Conservation (phyloP, 129 eudicot genomes). For the Helichrysum umbraculigerum region DNA sequence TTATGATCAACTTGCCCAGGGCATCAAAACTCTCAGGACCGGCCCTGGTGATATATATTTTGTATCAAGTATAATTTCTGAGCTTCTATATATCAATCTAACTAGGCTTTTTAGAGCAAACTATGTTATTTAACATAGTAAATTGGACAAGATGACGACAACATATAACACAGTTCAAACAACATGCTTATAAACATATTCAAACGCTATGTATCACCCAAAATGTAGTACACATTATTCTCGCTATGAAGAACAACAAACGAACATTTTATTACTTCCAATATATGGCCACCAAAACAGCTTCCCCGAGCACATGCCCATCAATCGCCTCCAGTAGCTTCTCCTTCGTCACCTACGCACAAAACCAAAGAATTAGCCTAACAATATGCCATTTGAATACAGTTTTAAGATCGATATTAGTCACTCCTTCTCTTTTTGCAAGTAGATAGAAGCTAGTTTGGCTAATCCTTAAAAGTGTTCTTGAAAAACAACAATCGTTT, state of each 20-base stretch:
- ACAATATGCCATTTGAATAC: too few relatives aligned
- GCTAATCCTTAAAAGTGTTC: too few relatives aligned
- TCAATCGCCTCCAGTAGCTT: conserved; percentile 66
- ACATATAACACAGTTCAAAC: not conserved
- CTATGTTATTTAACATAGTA: not conserved
- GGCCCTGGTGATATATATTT: too few relatives aligned
- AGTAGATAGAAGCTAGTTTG: too few relatives aligned
- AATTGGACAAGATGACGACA: not conserved
- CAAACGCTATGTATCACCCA: not conserved
- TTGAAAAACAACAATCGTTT: too few relatives aligned
- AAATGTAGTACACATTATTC: conserved; percentile 7
- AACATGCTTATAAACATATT: not conserved
- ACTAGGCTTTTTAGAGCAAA: too few relatives aligned
- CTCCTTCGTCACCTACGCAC: conserved; percentile 74
- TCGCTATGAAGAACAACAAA: not conserved
- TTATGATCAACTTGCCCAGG: too few relatives aligned
- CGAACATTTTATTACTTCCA: not conserved
- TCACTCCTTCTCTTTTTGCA: too few relatives aligned
- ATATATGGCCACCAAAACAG: conserved; percentile 46
- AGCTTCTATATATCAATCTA: too few relatives aligned
- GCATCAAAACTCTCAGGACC: too few relatives aligned
- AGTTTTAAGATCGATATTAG: too few relatives aligned
- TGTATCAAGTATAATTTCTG: too few relatives aligned
- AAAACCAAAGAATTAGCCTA: not conserved
- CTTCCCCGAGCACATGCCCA: conserved; percentile 80